These are phyloP conservation scores for Populus simonii DNA, from an alignment of 345 rosid species.

Conservation along the genomic window DNA sequence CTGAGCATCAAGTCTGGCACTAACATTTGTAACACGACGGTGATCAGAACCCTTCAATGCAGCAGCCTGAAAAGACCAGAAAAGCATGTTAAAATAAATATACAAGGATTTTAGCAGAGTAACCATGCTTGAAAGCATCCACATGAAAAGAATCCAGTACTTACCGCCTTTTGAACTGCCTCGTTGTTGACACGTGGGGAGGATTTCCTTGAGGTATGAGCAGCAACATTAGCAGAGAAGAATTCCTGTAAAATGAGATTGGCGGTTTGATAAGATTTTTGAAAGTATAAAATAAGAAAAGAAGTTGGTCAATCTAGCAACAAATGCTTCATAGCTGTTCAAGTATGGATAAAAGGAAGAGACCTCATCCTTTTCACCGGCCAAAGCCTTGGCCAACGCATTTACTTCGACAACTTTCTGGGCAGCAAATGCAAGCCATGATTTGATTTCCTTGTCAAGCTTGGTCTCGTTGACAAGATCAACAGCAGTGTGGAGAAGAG, in stretches of 20 bases:
- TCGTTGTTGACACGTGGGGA: slow-evolving; percentile 91
- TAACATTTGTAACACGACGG: slow-evolving; percentile 84
- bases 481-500: slow-evolving; percentile 96
- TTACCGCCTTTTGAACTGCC: slow-evolving; percentile 92
- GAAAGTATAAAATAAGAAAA: background rate
- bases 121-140: background rate
- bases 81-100: background rate
- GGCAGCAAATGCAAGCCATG: slow-evolving; percentile 98
- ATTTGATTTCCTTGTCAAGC: slow-evolving; percentile 79
- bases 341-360: slow-evolving; percentile 4
- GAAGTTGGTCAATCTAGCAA: background rate
- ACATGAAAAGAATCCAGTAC: slow-evolving; percentile 22
- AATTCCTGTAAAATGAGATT: slow-evolving; percentile 42
- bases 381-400: slow-evolving; percentile 87
- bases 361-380: slow-evolving; percentile 87
- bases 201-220: slow-evolving; percentile 81
- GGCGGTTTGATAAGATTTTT: background rate
- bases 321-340: background rate
- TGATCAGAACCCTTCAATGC: slow-evolving; percentile 89
- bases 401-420: slow-evolving; percentile 93
- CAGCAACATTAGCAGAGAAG: slow-evolving; percentile 77
- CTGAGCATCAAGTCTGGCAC: slow-evolving; percentile 84
- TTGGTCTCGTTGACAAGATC: slow-evolving; percentile 86
- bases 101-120: background rate
- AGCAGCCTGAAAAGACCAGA: slow-evolving; percentile 68